A percentile compares a stretch with the other conserved stretches of the same genome.
Conservation (phyloP, 1,139 yeast species). For the Taphrina deformans region DNA sequence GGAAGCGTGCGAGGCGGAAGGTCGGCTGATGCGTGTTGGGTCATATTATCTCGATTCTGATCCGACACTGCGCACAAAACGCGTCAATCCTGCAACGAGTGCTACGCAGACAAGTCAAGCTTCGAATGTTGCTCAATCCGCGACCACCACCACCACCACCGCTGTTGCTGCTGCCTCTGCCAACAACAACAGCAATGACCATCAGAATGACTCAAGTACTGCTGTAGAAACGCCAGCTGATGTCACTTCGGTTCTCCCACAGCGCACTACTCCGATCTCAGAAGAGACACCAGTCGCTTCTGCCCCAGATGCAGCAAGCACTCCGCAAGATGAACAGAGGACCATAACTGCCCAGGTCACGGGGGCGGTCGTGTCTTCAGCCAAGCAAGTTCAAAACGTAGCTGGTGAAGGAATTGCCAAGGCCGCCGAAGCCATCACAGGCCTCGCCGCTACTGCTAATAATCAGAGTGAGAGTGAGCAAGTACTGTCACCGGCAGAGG, state of each 20-base stretch:
- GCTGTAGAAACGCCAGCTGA: not conserved
- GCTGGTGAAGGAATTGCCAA: not conserved
- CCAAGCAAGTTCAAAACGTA: not conserved
- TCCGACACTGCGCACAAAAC: slow-evolving; percentile 23
- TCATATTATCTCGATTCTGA: slow-evolving; percentile 65
- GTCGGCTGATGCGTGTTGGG: slow-evolving; percentile 89
- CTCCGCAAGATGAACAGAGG: not conserved
- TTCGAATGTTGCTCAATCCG: not conserved
- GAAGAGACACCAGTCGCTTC: not conserved
- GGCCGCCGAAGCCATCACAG: not conserved
- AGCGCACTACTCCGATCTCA: not conserved
- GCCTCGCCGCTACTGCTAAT: not conserved
- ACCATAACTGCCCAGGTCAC: not conserved
- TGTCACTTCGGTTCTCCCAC: not conserved
- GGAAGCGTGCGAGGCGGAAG: slow-evolving; percentile 86
- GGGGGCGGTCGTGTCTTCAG: not conserved
- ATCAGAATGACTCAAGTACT: not conserved
- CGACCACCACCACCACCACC: not conserved
- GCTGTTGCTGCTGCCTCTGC: no score
- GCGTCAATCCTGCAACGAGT: not conserved
- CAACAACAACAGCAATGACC: no score
- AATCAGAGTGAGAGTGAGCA: not conserved
- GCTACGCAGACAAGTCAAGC: not conserved
- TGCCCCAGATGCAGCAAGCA: not conserved
- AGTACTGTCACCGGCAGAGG: slow-evolving; percentile 3